Evolutionary conservation across 495 filamentous ascomycete genomes (phyloP), one percentile per base, ranked within the genome.

Genomic region (Lasiosphaeris hirsuta): DNA sequence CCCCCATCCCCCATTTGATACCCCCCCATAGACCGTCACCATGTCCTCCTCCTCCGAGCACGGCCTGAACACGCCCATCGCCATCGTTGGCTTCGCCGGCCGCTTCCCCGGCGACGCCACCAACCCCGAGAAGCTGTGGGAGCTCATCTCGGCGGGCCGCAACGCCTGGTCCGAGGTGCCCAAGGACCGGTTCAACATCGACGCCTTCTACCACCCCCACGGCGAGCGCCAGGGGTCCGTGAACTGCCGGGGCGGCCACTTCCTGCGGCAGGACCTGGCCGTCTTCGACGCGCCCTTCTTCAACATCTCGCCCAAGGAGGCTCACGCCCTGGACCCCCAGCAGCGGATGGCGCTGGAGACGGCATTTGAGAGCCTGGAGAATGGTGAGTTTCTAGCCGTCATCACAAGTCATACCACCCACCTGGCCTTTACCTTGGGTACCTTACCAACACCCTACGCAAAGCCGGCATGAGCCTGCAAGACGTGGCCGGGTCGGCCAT

Each of bases 241-340:
- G 18, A 60, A 58, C 36, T 18, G 13, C 10, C 23, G 23, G 7
- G 60, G 64, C 40, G 70, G 56, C 1, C 59, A 73, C 51, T 75
- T 75, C 49, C 48, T 75, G 19, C 59, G 53, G 15, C 70, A 78
- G 18, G 79, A 83, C 57, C 47, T 79, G 7, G 67, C 64, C 5
- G 59, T 56, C 0, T 85, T 86, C 59, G 83, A 75, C 41, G 69
- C 72, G 0, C 68, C 67, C 4, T 87, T 87, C 69, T 88, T 88
- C 67, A 72, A 69, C n/a, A 78, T 86, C 36, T 78, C 76, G 4
- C 67, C 76, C 6, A 66, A 72, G 4, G 83, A 85, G 42, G 86
- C 90, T 38, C 85, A 87, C 2, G 48, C 43, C n/a, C 54, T 64
- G 59, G 90, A 93, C 64, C 90, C 90, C 3, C 88, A 89, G 62